A percentile compares a stretch with the other conserved stretches of the same genome.
Conservation (phyloP, 768 basidiomycete species). For the Neoboletus magnificus region DNA sequence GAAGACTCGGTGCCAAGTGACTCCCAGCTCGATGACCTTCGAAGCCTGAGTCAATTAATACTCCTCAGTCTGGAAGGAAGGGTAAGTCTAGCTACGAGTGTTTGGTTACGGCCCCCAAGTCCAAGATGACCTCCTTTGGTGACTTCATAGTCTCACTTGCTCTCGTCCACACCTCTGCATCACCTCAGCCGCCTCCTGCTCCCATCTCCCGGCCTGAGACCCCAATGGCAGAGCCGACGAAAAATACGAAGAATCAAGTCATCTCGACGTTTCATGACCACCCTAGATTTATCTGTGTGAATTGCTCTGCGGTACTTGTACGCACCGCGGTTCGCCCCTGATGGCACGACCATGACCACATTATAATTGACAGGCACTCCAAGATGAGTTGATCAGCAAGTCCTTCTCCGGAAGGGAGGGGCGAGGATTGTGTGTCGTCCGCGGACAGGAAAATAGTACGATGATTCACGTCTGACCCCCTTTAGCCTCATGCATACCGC, state of each 20-base stretch:
- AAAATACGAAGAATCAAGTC: conserved; percentile 55
- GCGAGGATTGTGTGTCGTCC: conserved; percentile 63
- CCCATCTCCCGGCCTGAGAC: neutral
- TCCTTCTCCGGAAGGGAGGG: conserved; percentile 82
- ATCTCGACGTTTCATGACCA: conserved; percentile 60
- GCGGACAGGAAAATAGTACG: neutral
- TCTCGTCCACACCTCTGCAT: conserved; percentile 2
- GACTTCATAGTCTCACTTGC: conserved; percentile 20
- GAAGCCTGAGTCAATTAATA: neutral
- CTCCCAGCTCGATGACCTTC: neutral
- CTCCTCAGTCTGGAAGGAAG: neutral
- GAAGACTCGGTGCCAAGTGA: conserved; percentile 1
- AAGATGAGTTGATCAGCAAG: conserved; percentile 84
- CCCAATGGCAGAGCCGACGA: conserved; percentile 24
- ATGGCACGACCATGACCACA: neutral
- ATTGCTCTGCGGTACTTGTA: conserved; percentile 70
- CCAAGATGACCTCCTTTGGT: conserved; percentile 20
- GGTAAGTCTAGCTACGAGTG: neutral
- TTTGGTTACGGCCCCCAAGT: neutral
- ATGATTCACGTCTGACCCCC: neutral
- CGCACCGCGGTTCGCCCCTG: conserved; percentile 23
- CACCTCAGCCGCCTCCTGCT: neutral
- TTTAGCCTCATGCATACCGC: conserved; percentile 74
- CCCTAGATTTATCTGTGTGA: conserved; percentile 65
- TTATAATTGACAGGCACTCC: conserved; percentile 51